Base-by-base conservation (phyloP, 2,329 filamentous ascomycete species). In the Gremmenia infestans region DNA sequence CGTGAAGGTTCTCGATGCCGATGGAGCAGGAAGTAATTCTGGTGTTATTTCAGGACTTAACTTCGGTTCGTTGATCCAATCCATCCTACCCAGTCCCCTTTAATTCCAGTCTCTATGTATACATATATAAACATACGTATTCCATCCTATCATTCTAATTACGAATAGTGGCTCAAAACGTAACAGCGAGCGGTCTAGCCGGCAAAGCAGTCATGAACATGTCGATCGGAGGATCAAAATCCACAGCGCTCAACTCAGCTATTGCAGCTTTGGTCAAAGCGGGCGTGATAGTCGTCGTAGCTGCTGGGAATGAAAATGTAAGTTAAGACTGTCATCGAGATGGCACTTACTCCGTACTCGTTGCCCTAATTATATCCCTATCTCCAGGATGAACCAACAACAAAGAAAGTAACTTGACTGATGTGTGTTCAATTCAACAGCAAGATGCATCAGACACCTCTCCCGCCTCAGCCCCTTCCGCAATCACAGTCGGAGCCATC, bases 21-120 rank as follows among this genome's bases (percentile, higher is more conserved):
- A 59, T 43, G 73, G 73, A 55, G 72, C 72, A 28, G 81, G 80
- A 43, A 71, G 74, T 54, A 80, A 76, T 68, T 75, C 77, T 17
- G 59, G 56, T 53, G 74, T 87, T 52, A 75, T 88, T 49, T 70
- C 75, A n/a, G 85, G 83, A 58, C 78, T 87, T 65, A 70, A 55
- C 67, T 75, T 61, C 68, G 72, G 52, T 75, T 70, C 43, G 79
- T 78, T 6, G 17, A 23, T 22, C 19, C 15, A 6, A 3, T 5
- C 11, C 19, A 19, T n/a, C 23, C 43, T 15, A 11, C n/a, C n/a
- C 37, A 19, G 7, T 46, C 50, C 42, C 25, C 8, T 23, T 32
- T 42, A 4, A 11, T 43, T 14, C 23, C 19, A 32, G 7, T 19
- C 22, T n/a, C 25, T 25, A 25, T 7, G 3, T 25, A 1, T 4